These are phyloP conservation scores for Trichosporon sp. DNA, from an alignment of 1,284 basidiomycete species.

Conservation along the genomic window DNA sequence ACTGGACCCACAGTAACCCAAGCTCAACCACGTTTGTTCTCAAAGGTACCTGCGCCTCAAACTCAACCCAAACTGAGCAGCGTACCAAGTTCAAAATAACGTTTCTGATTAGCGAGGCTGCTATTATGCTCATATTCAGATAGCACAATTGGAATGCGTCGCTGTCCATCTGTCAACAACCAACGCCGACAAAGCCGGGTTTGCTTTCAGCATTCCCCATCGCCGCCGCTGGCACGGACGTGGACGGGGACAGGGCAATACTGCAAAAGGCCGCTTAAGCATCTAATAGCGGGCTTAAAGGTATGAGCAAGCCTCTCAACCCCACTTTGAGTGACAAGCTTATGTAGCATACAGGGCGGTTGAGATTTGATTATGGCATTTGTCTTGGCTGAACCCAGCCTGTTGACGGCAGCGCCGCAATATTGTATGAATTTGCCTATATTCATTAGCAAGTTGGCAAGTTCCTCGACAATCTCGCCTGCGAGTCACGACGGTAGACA, in stretches of 20 bases:
- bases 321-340: background rate
- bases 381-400: background rate
- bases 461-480: background rate
- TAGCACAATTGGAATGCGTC: background rate
- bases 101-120: background rate
- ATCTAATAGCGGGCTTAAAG: background rate
- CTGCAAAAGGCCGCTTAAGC: background rate
- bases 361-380: background rate
- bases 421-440: background rate
- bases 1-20: background rate
- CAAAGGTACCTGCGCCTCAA: background rate
- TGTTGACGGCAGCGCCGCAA: background rate
- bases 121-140: background rate
- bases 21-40: background rate
- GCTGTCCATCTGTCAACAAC: background rate
- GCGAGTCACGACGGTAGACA: background rate
- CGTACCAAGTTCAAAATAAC: background rate
- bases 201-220: too few relatives aligned
- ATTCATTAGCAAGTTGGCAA: background rate
- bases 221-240: background rate
- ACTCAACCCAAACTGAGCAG: background rate
- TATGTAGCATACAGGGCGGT: background rate
- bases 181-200: background rate
- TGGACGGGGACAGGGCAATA: background rate
- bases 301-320: background rate